Evolutionary conservation across 2,329 filamentous ascomycete genomes (phyloP).

Genomic region (Fusarium sp.): DNA sequence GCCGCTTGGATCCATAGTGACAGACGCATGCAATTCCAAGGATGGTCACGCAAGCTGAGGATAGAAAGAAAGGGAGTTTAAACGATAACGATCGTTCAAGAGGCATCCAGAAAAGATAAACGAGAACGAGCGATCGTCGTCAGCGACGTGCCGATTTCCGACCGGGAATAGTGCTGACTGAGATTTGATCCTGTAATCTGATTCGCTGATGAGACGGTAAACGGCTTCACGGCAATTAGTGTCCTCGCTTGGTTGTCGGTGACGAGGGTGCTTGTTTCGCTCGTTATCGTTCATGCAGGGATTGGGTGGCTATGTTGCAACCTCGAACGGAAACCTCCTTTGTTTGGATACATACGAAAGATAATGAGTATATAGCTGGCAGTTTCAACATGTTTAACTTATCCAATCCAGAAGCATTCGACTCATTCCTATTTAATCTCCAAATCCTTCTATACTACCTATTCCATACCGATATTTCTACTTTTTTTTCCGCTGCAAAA

Average conservation of each 20-base stretch:
- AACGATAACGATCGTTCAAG: constrained; percentile 7
- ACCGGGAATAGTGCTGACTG: background rate
- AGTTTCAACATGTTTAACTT: background rate
- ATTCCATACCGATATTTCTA: background rate
- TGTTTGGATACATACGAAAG: background rate
- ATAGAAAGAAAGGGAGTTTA: background rate
- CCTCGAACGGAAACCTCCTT: background rate
- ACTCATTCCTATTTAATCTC: background rate
- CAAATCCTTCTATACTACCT: background rate
- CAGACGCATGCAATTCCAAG: background rate
- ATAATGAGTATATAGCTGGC: background rate
- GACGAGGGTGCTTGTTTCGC: background rate
- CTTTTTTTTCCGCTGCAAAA: background rate
- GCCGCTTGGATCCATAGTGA: background rate
- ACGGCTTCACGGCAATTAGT: background rate
- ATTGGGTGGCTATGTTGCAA: background rate
- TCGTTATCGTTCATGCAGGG: background rate
- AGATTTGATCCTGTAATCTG: background rate
- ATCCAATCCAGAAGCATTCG: background rate
- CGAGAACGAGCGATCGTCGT: constrained; percentile 1
- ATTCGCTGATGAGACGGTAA: background rate
- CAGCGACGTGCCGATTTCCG: background rate
- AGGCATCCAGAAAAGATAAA: background rate
- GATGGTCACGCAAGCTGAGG: background rate
- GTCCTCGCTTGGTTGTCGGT: background rate